A percentile compares a stretch with the other conserved stretches of the same genome.
These are phyloP conservation scores for Haematococcus sp. DNA, from an alignment of 139 green algal genomes.

Conservation along the genomic window DNA sequence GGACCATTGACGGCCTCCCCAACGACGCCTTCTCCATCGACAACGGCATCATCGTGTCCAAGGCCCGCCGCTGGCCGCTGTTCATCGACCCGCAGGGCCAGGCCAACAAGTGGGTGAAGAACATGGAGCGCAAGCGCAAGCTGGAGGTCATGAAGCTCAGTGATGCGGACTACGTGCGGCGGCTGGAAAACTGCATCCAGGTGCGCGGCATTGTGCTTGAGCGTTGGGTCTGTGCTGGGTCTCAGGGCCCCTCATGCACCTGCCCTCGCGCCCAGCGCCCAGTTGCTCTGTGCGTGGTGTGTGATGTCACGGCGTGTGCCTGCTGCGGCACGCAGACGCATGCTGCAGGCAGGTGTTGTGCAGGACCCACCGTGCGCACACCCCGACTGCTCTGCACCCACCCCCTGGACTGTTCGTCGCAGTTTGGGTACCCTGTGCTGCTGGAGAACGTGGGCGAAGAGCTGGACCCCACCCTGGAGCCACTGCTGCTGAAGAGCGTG, in stretches of 20 bases:
- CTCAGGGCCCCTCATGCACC: too few species aligned
- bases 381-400: too few species aligned
- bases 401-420: too few species aligned
- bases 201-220: too few species aligned
- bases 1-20: constrained; percentile 71
- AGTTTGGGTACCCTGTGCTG: constrained; percentile 67
- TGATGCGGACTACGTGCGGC: constrained; percentile 65
- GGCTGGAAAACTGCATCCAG: constrained; percentile 62
- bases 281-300: too few species aligned
- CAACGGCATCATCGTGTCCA: constrained; percentile 75
- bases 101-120: constrained; percentile 75
- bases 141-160: constrained; percentile 70
- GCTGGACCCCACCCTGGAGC: constrained; percentile 78
- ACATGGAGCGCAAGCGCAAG: constrained; percentile 61
- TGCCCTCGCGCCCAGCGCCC: too few species aligned
- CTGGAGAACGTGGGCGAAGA: constrained; percentile 72
- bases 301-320: too few species aligned
- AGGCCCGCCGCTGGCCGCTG: constrained; percentile 69
- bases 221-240: too few species aligned
- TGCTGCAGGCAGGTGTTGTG: too few species aligned
- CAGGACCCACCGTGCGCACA: too few species aligned
- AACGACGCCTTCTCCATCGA: constrained; percentile 80
- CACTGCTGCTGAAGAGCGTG: constrained; percentile 65
- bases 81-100: constrained; percentile 71
- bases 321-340: too few species aligned